phyloP scores from a whole-genome alignment of 192 early-diverging fungal genomes.

The Kickxella alabastrina region DNA sequence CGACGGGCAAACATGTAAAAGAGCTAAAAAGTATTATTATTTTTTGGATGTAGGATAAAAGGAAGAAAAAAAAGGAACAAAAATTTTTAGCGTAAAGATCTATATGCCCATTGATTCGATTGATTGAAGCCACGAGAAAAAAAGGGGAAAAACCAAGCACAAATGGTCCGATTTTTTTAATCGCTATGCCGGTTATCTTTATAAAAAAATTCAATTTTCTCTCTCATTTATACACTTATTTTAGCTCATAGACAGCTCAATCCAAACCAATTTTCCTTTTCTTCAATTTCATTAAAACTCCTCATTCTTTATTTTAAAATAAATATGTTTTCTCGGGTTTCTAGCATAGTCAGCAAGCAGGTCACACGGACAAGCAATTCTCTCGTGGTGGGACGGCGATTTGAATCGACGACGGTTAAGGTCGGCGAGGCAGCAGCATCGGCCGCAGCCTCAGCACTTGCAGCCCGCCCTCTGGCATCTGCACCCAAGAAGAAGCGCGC shows the following conservation, averaged over 20 bases:
- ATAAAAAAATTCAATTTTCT: neutral
- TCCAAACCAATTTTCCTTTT: too few species aligned
- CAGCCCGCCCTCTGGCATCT: constrained; percentile 25
- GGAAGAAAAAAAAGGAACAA: neutral
- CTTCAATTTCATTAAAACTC: too few species aligned
- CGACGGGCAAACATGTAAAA: too few species aligned
- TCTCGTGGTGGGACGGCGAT: constrained; percentile 31
- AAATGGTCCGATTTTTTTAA: too few species aligned
- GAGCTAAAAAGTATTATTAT: too few species aligned
- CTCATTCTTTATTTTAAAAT: too few species aligned
- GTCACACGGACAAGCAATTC: constrained; percentile 8
- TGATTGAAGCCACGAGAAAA: too few species aligned
- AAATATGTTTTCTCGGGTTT: constrained; percentile 33
- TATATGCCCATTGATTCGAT: too few species aligned
- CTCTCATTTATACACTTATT: neutral
- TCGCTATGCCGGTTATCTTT: too few species aligned
- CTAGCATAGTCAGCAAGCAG: constrained; percentile 23
- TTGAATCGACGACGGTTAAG: constrained; percentile 47
- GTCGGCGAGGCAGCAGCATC: constrained; percentile 32
- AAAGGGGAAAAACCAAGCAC: too few species aligned
- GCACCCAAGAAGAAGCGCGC: constrained; percentile 55
- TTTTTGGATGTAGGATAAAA: neutral
- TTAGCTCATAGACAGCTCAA: too few species aligned
- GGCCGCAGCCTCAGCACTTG: constrained; percentile 4
- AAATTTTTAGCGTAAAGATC: too few species aligned